Evolutionary conservation across 2,329 filamentous ascomycete species (phyloP), one percentile per base, ranked within the genome.

Genomic region (Hymenoscyphus fraxineus): DNA sequence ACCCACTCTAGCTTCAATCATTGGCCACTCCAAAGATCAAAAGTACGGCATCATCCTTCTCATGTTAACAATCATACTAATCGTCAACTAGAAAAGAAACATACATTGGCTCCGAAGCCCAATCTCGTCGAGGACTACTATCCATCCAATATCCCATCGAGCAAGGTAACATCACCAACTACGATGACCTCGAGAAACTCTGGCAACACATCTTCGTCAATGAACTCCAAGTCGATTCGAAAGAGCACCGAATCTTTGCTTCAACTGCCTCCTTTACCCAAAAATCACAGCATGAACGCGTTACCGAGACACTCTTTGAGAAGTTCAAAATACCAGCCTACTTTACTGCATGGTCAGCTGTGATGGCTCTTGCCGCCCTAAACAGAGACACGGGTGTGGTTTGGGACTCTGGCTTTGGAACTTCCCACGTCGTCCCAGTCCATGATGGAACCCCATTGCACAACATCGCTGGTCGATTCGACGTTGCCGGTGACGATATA

Each of bases 161-260:
- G 88, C 95, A 99, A 89, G 95, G 95, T 95, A 94, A 98, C 77
- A 95, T 99, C 80, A 99, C 95, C 85, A 97, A 98, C 92, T 99
- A 95, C 94, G 94, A 98, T 82, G 95, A 98, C 83, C 98, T 98
- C 94, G 95, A 98, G 88, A 98, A 98, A 90, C 98, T 99, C 77
- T 99, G 95, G 95, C 95, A 99, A 83, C 95, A 99, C 92, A 98
- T 95, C 80, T 99, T 98, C 88, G 98, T 98, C 91, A 99, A 99
- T 85, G 95, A 99, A 87, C 88, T 99, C 79, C 93, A 95, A 94
- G 95, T 99, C 72, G 94, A 94, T 76, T 94, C 94, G 76, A 94
- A 98, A 88, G 95, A 99, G 90, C 95, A 99, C 89, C 95, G 95
- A 77, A 93, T 98, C 80, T 89, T 99, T 79, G 88, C 99, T 81